Base-by-base conservation (phyloP, 1,139 yeast genomes). In the Chernovozyma sophiae-reginae region DNA sequence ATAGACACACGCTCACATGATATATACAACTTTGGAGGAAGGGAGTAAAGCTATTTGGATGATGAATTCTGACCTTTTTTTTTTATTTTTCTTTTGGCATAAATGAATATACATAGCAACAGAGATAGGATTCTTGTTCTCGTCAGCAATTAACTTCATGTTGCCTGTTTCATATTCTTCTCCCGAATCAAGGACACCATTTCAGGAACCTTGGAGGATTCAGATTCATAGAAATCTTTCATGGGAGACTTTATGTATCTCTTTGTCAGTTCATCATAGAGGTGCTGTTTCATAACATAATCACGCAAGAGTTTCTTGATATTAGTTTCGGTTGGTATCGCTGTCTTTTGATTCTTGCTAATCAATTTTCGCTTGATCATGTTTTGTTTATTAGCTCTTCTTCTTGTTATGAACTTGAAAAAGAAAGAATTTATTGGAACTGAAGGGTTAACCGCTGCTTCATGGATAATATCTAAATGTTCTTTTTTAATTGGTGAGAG, bases 221-320 rank as follows among this genome's bases (percentile, higher is more conserved):
- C 19, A 15, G 34, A n/a, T 14, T 35, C 36, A 47, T 58, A 62
- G 35, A 52, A 56, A 38, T 60, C 56, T 18, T 45, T 45, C 51
- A 57, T 50, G 44, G 60, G 53, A 32, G 58, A 50, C 47, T 53
- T 37, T 30, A 40, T 39, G 41, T 55, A 60, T n/a, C 13, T 20
- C 4, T 30, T 13, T 4, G 34, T 25, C 4, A 46, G 49, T 14
- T 43, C 38, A 12, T 56, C 61, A 25, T 50, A 38, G 44, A 53
- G 64, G 37, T 53, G 67, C 41, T 69, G 74, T 29, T 47, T 52
- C 35, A 51, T 45, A 2, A 60, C 52, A 37, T 68, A 70, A n/a
- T 45, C 53, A 17, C 63, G 49, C 30, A 61, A 48, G 22, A 56
- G 41, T 31, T 56, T 57, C 7, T 58, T 45, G 14, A 69, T 56